Percentiles rank a stretch among this genome's conserved stretches.
Evolutionary conservation across 176 grass and related monocot species (phyloP).

Genomic region (Oryza officinalis): DNA sequence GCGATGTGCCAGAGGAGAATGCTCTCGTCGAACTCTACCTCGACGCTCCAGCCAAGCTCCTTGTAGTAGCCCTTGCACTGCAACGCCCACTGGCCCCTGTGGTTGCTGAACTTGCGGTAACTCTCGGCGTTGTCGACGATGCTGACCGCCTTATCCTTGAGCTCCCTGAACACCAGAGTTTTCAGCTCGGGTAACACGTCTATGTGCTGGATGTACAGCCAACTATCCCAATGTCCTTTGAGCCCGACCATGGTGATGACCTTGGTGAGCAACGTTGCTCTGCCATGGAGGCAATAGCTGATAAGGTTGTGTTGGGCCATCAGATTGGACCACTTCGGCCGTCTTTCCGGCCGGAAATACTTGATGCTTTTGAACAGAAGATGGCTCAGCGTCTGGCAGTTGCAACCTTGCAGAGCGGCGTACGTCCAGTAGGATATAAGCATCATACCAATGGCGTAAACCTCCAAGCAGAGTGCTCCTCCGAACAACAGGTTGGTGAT

Average conservation of each 20-base stretch:
- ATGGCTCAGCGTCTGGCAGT: not conserved
- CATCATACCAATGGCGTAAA: conserved; percentile 48
- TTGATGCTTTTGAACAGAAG: conserved; percentile 18
- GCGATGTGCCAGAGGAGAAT: conserved; percentile 50
- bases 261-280: conserved; percentile 26
- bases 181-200: conserved; percentile 41
- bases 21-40: conserved; percentile 52
- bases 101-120: conserved; percentile 46
- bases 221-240: conserved; percentile 45
- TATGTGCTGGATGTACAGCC: conserved; percentile 33
- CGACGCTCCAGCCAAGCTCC: conserved; percentile 50
- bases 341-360: conserved; percentile 35
- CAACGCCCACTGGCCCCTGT: conserved; percentile 42
- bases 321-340: conserved; percentile 44
- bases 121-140: conserved; percentile 33
- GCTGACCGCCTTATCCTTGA: conserved; percentile 49
- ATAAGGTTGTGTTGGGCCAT: conserved; percentile 52
- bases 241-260: conserved; percentile 28
- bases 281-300: conserved; percentile 42
- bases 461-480: conserved; percentile 43
- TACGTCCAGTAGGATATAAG: conserved; percentile 50
- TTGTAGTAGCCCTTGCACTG: conserved; percentile 49
- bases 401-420: conserved; percentile 13
- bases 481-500: conserved; percentile 42
- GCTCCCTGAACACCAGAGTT: conserved; percentile 38